Base-by-base conservation (phyloP, 2,329 filamentous ascomycete species). In the Pyricularia sp. region DNA sequence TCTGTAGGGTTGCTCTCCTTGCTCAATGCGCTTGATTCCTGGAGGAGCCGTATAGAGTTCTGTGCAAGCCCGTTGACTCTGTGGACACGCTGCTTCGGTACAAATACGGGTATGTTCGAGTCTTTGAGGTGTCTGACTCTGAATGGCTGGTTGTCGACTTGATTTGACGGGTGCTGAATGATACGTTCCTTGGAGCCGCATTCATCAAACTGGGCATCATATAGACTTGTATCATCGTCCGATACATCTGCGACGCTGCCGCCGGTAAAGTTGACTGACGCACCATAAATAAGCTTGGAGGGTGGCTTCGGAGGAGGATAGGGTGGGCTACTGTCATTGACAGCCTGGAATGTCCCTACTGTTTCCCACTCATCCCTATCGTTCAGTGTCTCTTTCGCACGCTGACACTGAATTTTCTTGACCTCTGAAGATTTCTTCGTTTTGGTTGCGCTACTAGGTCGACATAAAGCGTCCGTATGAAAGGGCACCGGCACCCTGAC, bases 221-320 rank as follows among this genome's bases (percentile, higher is more conserved):
- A 64, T 5, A 68, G 67, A 31, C 65, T 70, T 26, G 67, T 60
- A 30, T 66, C 65, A 24, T 66, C 67, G 59, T 81, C 78, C 0
- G 79, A 80, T 7, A 77, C 73, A 66, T 81, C 75, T 2, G 79
- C 79, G 26, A 82, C 68, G 65, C 79, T 82, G 67, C 76, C 79
- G 10, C 78, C 78, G 0, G 67, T 68, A 4, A 62, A 28, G 22
- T 69, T 68, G 60, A 64, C 53, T n/a, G 60, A 62, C 19, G 12
- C 60, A 26, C 31, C 60, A 24, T 33, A 30, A 19, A 10, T 8
- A 53, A 35, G 19, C 49, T 55, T 63, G 40, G 62, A 24, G n/a
- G 35, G 10, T 22, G 62, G 55, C 33, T 44, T 40, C n/a, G 26
- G 55, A 19, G 40, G 62, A 30, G 40, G 22, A 13, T 28, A 55